Evolutionary conservation across 352 stramenopile genomes (phyloP), one percentile per base, ranked within the genome.

Genomic region (Pythium dissotocum): DNA sequence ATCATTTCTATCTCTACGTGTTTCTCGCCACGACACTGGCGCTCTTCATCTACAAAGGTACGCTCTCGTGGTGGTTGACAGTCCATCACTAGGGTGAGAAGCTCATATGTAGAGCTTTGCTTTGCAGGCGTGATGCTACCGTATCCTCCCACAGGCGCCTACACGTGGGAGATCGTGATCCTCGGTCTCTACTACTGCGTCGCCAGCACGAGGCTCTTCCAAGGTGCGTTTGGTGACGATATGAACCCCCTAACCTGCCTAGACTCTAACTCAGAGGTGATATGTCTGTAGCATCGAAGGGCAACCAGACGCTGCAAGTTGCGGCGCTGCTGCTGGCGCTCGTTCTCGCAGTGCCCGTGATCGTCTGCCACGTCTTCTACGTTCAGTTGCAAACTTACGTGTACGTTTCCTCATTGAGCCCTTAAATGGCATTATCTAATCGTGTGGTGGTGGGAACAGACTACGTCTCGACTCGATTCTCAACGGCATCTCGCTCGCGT

Each of bases 331-430:
- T 82, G 32, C 73, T 91, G 49, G 77, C 83, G 6, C 69, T 93
- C 33, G 36, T 79, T 18, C 70, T 96, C 2, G 76, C 82, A 0
- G 67, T 76, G 16, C 82, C 83, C 0, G 65, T 84, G 5, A 67
- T 91, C 38, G 53, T 93, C 24, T 87, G 82, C 66, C 86, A 93
- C 69, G 77, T 86, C 55, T 96, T 85, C 71, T 91, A 83, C 60
- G 64, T 95, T 38, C 75, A 80, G 13, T 72, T 94, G 6, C 88
- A 96, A 66, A 91, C 84, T 36, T 90, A 95, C 57, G 84, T 90
- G 76, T 90, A 74, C 70, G 76, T 72, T 6, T 36, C 24, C 10
- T 7, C 10, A 7, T 18, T n/a, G 3, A 35, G 24, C 24, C 10
- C 36, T 9, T 12, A 7, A 16, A 2, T 7, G 36, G 7, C 36